These are phyloP conservation scores for Heracleum sosnowskyi DNA, from an alignment of 129 eudicot species.

Conservation along the genomic window DNA sequence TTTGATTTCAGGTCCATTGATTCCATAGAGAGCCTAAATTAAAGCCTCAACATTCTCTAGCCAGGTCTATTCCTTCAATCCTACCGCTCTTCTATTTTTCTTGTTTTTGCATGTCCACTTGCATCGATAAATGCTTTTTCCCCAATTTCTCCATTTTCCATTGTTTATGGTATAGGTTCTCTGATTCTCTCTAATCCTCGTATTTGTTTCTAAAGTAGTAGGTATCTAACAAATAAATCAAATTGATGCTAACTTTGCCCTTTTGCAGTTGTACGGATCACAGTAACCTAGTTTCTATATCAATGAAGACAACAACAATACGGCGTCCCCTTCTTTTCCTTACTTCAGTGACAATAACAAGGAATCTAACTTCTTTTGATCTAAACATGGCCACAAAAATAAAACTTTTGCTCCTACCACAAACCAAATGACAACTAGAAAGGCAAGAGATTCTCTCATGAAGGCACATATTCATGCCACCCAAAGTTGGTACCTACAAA, in stretches of 20 bases:
- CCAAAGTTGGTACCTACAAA: background rate
- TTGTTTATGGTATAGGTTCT: background rate
- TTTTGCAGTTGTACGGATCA: background rate
- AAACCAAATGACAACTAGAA: background rate
- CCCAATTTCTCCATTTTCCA: background rate
- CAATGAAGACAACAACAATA: background rate
- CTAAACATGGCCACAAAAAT: background rate
- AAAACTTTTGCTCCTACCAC: background rate
- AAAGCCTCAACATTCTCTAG: too few relatives aligned
- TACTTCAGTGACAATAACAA: conserved; percentile 3
- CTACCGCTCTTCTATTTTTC: too few relatives aligned
- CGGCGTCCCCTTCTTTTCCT: background rate
- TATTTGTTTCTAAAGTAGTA: background rate
- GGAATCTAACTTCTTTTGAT: conserved; percentile 2
- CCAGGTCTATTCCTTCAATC: too few relatives aligned
- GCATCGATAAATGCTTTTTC: too few relatives aligned
- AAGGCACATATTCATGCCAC: background rate
- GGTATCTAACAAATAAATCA: background rate
- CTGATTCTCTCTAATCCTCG: background rate
- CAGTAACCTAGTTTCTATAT: background rate
- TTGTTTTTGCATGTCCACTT: too few relatives aligned
- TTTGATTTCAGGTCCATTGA: too few relatives aligned
- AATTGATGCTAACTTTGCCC: background rate
- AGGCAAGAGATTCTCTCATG: background rate
- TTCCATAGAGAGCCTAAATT: too few relatives aligned